These are phyloP conservation scores for Hawksworthiomyces lignivorus DNA, from an alignment of 2,329 filamentous ascomycete species.

Conservation along the genomic window DNA sequence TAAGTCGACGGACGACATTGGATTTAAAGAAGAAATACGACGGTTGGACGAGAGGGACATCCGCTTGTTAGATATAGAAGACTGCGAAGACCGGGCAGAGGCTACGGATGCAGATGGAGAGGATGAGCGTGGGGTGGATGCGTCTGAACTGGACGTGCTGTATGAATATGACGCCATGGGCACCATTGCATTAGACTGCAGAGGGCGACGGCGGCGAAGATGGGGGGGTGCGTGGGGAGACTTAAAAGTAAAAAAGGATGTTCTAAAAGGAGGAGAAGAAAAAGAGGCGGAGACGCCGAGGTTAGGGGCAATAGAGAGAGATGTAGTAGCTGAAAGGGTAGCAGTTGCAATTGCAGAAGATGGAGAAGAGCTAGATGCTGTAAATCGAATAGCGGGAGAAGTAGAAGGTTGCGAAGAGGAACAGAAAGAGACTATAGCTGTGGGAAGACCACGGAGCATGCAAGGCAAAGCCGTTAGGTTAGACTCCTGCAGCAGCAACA, in stretches of 20 bases:
- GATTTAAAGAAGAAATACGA: conserved; percentile 45
- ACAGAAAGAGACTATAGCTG: background rate
- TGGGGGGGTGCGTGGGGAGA: conserved; percentile 3
- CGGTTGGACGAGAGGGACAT: conserved; percentile 41
- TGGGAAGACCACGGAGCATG: conserved; percentile 3
- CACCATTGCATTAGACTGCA: conserved; percentile 17
- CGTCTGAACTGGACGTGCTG: conserved; percentile 40
- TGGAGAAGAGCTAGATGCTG: background rate
- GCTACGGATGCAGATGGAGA: conserved; percentile 42
- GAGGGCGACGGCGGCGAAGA: conserved; percentile 2
- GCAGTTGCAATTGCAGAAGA: background rate
- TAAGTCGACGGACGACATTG: conserved; percentile 50
- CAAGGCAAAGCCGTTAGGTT: background rate
- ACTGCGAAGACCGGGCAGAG: conserved; percentile 41
- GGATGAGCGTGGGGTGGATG: conserved; percentile 46
- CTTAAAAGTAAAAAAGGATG: background rate
- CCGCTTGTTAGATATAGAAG: conserved; percentile 44
- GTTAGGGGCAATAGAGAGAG: too few relatives aligned
- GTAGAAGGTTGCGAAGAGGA: background rate
- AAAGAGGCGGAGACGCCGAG: too few relatives aligned
- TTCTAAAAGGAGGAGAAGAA: background rate
- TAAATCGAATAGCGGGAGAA: background rate
- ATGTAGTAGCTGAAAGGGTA: background rate
- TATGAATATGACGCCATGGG: conserved; percentile 39
- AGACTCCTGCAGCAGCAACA: background rate